These are phyloP conservation scores for Ilex aquifolium DNA, from an alignment of 257 asterid species.

Conservation along the genomic window DNA sequence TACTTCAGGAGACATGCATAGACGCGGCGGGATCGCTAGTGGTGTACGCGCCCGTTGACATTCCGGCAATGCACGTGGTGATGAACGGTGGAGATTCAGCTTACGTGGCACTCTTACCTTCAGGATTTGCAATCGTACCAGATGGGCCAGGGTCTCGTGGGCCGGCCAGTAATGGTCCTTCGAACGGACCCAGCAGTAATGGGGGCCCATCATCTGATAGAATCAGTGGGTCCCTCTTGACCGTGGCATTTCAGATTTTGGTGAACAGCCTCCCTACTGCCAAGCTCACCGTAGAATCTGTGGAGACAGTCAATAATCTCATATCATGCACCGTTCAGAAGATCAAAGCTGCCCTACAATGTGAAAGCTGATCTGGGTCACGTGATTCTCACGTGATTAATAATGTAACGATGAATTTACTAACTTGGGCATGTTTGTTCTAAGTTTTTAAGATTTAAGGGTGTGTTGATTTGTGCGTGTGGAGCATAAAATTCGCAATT, in stretches of 20 bases:
- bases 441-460: too few relatives aligned
- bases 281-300: constrained; percentile 84
- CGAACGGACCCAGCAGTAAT: constrained; percentile 10
- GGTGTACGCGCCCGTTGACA: constrained; percentile 97
- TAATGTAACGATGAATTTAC: background rate
- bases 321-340: constrained; percentile 91
- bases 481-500: background rate
- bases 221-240: constrained; percentile 66
- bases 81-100: constrained; percentile 98
- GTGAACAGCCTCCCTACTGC: constrained; percentile 84
- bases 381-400: background rate
- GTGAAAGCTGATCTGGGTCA: constrained; percentile 43
- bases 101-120: constrained; percentile 81
- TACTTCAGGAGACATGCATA: constrained; percentile 80
- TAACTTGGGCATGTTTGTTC: too few relatives aligned
- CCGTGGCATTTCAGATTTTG: constrained; percentile 86
- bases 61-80: constrained; percentile 86
- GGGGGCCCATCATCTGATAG: constrained; percentile 36
- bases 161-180: constrained; percentile 7
- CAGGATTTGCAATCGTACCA: constrained; percentile 83
- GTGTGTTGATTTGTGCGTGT: background rate
- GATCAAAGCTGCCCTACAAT: constrained; percentile 74
- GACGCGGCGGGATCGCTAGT: constrained; percentile 85
- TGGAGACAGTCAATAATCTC: constrained; percentile 85
- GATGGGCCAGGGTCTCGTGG: constrained; percentile 66